Percentiles rank a stretch among this genome's conserved stretches.
phyloP scores from a whole-genome alignment of 2,329 filamentous ascomycete species.

The Sarocladium brachiariae region DNA sequence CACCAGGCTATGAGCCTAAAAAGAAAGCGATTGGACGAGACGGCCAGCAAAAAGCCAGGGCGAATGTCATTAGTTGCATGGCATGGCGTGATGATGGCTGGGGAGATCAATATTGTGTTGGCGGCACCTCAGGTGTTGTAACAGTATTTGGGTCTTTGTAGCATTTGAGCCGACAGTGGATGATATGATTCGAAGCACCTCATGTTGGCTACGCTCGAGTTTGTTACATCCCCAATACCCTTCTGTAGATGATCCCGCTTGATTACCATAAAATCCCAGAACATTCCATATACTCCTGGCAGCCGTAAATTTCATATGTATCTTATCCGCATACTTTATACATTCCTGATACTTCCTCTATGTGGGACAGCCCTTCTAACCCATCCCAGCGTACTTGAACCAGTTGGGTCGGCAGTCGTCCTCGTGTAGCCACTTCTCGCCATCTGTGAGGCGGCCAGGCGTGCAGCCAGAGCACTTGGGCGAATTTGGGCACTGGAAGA shows the following conservation, averaged over 20 bases:
- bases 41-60: slow-evolving; percentile 52
- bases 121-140: slow-evolving; percentile 58
- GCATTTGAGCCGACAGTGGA: slow-evolving; percentile 5
- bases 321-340: too few species aligned
- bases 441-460: slow-evolving; percentile 83
- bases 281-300: background rate
- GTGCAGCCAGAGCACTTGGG: slow-evolving; percentile 86
- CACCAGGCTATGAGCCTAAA: slow-evolving; percentile 37
- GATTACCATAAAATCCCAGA: background rate
- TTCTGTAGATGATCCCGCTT: background rate
- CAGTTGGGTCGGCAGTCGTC: slow-evolving; percentile 95
- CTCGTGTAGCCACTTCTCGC: slow-evolving; percentile 74
- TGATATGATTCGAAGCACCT: background rate
- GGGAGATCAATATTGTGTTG: slow-evolving; percentile 59
- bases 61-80: slow-evolving; percentile 55
- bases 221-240: too few species aligned
- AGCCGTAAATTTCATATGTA: background rate
- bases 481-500: slow-evolving; percentile 97
- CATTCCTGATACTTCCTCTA: background rate
- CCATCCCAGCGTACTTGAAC: slow-evolving; percentile 91
- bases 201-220: background rate
- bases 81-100: slow-evolving; percentile 57
- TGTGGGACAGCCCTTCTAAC: slow-evolving; percentile 35
- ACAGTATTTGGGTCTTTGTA: slow-evolving; percentile 48
- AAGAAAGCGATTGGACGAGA: slow-evolving; percentile 52